phyloP scores from a whole-genome alignment of 768 basidiomycete genomes.

The Panus rudis region DNA sequence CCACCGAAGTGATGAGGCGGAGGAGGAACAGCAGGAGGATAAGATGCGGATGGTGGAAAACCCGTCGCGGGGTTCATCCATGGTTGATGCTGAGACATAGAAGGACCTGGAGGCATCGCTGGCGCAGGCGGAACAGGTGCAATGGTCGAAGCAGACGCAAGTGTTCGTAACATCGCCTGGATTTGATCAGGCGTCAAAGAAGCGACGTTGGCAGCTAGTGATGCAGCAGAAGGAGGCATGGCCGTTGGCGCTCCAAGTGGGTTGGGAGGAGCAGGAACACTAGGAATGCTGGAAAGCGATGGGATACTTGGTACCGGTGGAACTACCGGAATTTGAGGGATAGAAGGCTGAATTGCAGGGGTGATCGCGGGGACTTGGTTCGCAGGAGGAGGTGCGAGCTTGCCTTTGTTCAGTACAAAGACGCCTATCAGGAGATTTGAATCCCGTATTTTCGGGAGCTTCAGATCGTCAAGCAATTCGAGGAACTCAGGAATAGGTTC shows the following conservation, averaged over 20 bases:
- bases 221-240: conserved; percentile 18
- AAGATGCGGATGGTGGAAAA: conserved; percentile 1
- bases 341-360: conserved; percentile 14
- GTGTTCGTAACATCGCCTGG: conserved; percentile 54
- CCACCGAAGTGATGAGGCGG: background rate
- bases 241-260: conserved; percentile 11
- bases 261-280: conserved; percentile 9
- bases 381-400: conserved; percentile 38
- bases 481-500: conserved; percentile 78
- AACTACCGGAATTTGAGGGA: conserved; percentile 8
- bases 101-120: conserved; percentile 1
- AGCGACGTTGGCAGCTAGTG: conserved; percentile 64
- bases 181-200: conserved; percentile 73
- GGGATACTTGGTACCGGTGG: conserved; percentile 8
- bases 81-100: background rate
- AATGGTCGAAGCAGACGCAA: conserved; percentile 33
- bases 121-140: conserved; percentile 15
- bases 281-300: conserved; percentile 2
- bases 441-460: conserved; percentile 57
- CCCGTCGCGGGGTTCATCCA: conserved; percentile 3
- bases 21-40: background rate
- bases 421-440: conserved; percentile 70
- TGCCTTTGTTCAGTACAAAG: conserved; percentile 82
- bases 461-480: conserved; percentile 72
- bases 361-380: conserved; percentile 28